phyloP scores from a whole-genome alignment of 192 early-diverging fungal species.

The Kickxella alabastrina region DNA sequence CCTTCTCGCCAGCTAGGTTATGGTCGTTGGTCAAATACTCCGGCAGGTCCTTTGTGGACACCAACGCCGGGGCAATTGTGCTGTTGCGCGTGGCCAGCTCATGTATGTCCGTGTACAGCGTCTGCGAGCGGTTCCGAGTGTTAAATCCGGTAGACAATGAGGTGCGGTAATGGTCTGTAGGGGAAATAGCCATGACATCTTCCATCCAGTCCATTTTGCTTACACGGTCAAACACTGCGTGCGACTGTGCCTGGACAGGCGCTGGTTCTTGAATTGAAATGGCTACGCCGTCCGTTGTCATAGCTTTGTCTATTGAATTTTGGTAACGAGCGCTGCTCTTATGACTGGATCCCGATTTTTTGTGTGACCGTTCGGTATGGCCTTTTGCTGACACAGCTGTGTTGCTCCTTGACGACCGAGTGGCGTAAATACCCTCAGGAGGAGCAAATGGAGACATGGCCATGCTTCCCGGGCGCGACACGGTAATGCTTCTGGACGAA shows the following conservation, averaged over 20 bases:
- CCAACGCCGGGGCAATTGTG: constrained; percentile 8
- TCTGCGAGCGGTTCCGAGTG: background rate
- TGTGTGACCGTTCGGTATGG: background rate
- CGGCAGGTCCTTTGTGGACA: constrained; percentile 16
- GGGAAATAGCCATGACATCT: constrained; percentile 41
- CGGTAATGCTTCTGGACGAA: background rate
- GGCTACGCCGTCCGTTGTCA: background rate
- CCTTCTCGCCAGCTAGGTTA: background rate
- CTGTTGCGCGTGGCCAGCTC: constrained; percentile 46
- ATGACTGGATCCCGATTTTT: background rate
- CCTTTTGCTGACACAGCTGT: background rate
- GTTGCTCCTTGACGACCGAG: background rate
- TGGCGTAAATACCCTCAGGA: background rate
- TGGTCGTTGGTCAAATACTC: constrained; percentile 3
- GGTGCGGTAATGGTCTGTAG: constrained; percentile 28
- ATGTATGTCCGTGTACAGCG: constrained; percentile 19
- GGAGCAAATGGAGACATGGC: background rate
- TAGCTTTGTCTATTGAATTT: background rate
- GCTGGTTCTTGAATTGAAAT: background rate
- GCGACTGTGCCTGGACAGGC: background rate
- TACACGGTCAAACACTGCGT: constrained; percentile 29
- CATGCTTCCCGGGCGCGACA: background rate
- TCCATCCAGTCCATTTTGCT: constrained; percentile 47
- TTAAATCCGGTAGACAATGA: constrained; percentile 20
- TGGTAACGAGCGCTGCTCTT: background rate